Base-by-base conservation (phyloP, 2,329 filamentous ascomycete genomes). In the Fusarium beomiforme region DNA sequence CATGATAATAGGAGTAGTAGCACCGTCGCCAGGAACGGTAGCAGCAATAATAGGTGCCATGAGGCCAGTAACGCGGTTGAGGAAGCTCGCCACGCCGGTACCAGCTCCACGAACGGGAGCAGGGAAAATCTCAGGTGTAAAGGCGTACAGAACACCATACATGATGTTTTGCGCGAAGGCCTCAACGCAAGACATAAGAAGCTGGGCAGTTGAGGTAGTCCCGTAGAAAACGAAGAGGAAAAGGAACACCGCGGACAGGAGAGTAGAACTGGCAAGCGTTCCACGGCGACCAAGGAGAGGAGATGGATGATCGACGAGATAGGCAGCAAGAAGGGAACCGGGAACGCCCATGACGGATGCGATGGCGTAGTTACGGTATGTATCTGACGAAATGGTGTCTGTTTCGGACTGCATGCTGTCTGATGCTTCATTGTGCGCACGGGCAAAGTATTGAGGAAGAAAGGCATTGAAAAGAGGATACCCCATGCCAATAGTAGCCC, bases 401-500 rank as follows among this genome's bases (percentile, higher is more conserved):
- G 77, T 78, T 50, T 82, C 77, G 33, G 78, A 78, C 17, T 78
- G 72, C 17, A 78, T 57, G n/a, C 62, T 69, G 6, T 72, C 77
- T 16, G 68, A 71, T 36, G 72, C 61, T 21, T 71, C 83, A 36
- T 81, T 81, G 29, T 88, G 86, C 60, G 89, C 87, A 37, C 77
- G 80, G 26, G 90, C 88, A 64, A 97, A 88, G 77, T 96, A 96
- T 73, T 96, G 92, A 1, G 94, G 94, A n/a, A 97, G 86, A 81
- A 97, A 97, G 56, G 92, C 92, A 80, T 96, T 96, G 87, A 95
- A 97, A 3, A 97, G 87, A 2, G 93, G 93, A 77, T 95, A 97
- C 5, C 91, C 93, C 89, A 97, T 92, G 65, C 93, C 93, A 72
- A 97, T 95, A 17, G 89, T 91, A 0, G 90, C 86, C 93, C 93